phyloP scores from a whole-genome alignment of 805 yeast genomes.

The Wickerhamomyces rabaulensis region DNA sequence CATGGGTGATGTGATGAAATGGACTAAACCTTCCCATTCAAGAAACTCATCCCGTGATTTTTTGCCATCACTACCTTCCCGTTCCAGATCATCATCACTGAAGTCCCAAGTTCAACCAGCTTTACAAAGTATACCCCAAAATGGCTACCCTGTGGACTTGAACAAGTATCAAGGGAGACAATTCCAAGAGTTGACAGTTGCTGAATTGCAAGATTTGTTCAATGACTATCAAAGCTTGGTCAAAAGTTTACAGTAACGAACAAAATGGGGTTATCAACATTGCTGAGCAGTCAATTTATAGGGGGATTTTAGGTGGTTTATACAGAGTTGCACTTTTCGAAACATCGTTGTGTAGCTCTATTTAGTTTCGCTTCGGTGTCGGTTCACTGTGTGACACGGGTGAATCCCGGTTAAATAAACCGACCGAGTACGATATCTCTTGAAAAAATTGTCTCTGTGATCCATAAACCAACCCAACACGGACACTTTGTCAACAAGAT shows the following conservation, averaged over 20 bases:
- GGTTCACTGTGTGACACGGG: too few relatives aligned
- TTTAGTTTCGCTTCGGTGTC: too few relatives aligned
- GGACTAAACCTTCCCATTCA: neutral
- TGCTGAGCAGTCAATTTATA: too few relatives aligned
- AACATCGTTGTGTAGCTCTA: too few relatives aligned
- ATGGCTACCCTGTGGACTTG: slow-evolving; percentile 7
- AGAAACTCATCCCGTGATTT: slow-evolving; percentile 1
- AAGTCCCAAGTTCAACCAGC: neutral
- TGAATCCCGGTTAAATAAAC: too few relatives aligned
- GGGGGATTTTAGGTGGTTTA: too few relatives aligned
- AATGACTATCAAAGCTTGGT: slow-evolving; percentile 13
- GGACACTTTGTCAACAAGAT: too few relatives aligned
- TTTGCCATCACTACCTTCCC: neutral
- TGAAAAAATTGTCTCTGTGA: too few relatives aligned
- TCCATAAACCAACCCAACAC: too few relatives aligned
- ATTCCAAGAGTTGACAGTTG: slow-evolving; percentile 14
- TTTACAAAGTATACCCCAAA: neutral
- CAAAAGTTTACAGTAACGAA: neutral
- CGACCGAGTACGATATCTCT: too few relatives aligned
- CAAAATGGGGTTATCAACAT: too few relatives aligned
- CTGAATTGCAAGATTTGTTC: slow-evolving; percentile 15
- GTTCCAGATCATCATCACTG: neutral
- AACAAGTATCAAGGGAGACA: slow-evolving; percentile 9
- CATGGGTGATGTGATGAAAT: slow-evolving; percentile 11
- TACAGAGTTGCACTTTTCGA: too few relatives aligned